These are phyloP conservation scores for Arthrobotrys entomopaga DNA, from an alignment of 2,329 filamentous ascomycete genomes.

Conservation along the genomic window DNA sequence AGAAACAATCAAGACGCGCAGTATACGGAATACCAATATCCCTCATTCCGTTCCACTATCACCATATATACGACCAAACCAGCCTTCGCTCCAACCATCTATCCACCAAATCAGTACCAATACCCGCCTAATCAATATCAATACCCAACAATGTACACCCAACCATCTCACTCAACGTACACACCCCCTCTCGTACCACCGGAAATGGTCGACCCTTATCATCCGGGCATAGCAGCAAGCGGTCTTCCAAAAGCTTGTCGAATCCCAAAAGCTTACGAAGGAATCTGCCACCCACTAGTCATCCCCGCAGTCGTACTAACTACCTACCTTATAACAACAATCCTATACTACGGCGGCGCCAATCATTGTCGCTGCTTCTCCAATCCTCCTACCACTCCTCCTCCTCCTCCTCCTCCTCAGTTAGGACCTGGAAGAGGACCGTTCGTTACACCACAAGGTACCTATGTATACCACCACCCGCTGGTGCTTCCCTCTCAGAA, in stretches of 20 bases:
- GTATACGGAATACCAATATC: not conserved
- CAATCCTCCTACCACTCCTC: not conserved
- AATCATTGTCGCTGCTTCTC: not conserved
- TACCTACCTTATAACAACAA: conserved; percentile 27
- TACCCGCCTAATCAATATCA: conserved; percentile 4
- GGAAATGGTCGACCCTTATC: conserved; percentile 4
- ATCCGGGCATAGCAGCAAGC: not conserved
- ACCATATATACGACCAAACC: conserved; percentile 1
- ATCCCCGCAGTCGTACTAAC: conserved; percentile 39
- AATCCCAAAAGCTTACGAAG: conserved; percentile 34
- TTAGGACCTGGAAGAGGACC: not conserved
- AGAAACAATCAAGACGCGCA: not conserved
- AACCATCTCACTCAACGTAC: not conserved
- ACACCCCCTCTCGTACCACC: not conserved
- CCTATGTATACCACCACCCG: conserved; percentile 14
- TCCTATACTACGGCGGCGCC: conserved; percentile 25
- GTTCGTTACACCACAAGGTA: conserved; percentile 10
- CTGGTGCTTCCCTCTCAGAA: not conserved
- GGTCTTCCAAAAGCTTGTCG: conserved; percentile 25
- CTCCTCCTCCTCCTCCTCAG: not conserved
- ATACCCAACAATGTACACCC: conserved; percentile 2
- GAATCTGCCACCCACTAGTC: conserved; percentile 43
- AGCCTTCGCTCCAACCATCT: not conserved
- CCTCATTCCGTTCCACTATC: not conserved
- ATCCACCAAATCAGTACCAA: not conserved